A percentile compares a stretch with the other conserved stretches of the same genome.
Evolutionary conservation across 768 basidiomycete species (phyloP).

Genomic region (Tricholoma furcatifolium): DNA sequence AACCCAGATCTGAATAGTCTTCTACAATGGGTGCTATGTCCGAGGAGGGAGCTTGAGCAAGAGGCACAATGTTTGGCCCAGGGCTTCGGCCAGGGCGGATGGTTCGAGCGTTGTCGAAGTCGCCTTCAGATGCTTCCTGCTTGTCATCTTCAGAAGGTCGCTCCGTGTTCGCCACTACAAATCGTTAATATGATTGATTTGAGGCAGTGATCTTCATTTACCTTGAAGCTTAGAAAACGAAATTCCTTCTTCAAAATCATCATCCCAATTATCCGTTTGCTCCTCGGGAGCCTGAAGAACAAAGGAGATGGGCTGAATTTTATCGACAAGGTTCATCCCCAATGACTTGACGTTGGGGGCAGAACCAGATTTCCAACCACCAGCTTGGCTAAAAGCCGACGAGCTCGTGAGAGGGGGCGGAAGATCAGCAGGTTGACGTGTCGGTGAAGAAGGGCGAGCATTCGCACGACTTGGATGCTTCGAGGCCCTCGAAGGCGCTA

Average conservation of each 20-base stretch:
- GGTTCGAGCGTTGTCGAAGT: constrained; percentile 72
- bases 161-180: constrained; percentile 51
- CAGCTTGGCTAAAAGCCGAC: constrained; percentile 26
- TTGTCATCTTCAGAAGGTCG: constrained; percentile 57
- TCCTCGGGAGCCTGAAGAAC: constrained; percentile 75
- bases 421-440: constrained; percentile 38
- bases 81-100: constrained; percentile 79
- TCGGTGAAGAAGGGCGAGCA: constrained; percentile 44
- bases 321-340: constrained; percentile 45
- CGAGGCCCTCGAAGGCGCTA: constrained; percentile 74
- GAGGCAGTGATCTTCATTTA: constrained; percentile 15
- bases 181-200: constrained; percentile 3
- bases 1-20: constrained; percentile 87
- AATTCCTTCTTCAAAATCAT: constrained; percentile 94
- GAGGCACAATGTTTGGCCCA: constrained; percentile 46
- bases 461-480: constrained; percentile 56
- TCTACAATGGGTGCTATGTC: constrained; percentile 74
- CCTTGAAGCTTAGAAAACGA: constrained; percentile 83
- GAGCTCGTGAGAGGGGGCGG: constrained; percentile 29
- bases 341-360: constrained; percentile 31
- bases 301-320: constrained; percentile 63
- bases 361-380: constrained; percentile 34
- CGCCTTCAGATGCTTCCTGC: constrained; percentile 34
- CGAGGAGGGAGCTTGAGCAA: constrained; percentile 60
- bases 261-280: constrained; percentile 96